These are phyloP conservation scores for Lactarius pseudohatsudake DNA, from an alignment of 768 basidiomycete genomes.

Conservation along the genomic window DNA sequence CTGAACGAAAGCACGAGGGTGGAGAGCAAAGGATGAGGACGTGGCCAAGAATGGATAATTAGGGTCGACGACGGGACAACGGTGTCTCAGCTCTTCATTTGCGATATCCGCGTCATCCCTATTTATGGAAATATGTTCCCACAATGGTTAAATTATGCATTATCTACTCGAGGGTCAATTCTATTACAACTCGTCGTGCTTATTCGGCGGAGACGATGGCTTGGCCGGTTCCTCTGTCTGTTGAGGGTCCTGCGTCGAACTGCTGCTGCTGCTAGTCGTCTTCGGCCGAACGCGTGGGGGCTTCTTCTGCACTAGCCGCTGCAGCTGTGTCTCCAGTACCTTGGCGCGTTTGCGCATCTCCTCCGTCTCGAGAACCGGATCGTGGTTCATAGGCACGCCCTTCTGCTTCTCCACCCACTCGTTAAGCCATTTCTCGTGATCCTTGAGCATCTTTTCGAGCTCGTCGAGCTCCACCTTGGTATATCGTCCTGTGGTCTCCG, in stretches of 20 bases:
- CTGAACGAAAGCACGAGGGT: background rate
- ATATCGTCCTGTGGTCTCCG: conserved; percentile 72
- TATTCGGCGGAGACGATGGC: background rate
- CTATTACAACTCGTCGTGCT: conserved; percentile 19
- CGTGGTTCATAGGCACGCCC: conserved; percentile 64
- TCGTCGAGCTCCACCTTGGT: conserved; percentile 81
- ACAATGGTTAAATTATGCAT: background rate
- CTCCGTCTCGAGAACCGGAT: conserved; percentile 81
- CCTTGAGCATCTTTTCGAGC: conserved; percentile 73
- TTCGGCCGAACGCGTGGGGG: conserved; percentile 62
- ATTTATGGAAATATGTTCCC: conserved; percentile 12
- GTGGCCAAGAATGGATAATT: background rate
- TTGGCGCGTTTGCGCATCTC: conserved; percentile 87
- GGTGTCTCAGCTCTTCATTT: background rate
- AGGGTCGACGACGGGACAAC: no score
- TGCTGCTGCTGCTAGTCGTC: conserved; percentile 30
- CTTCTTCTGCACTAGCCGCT: conserved; percentile 67
- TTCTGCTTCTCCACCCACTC: conserved; percentile 84
- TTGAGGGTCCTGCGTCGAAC: conserved; percentile 33
- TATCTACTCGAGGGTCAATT: background rate
- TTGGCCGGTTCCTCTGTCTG: conserved; percentile 14
- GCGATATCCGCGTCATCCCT: background rate
- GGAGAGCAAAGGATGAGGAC: background rate
- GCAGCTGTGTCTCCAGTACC: conserved; percentile 72
- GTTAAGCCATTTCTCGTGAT: conserved; percentile 82